Evolutionary conservation across 495 filamentous ascomycete genomes (phyloP).

Genomic region (Aspergillus taichungensis): DNA sequence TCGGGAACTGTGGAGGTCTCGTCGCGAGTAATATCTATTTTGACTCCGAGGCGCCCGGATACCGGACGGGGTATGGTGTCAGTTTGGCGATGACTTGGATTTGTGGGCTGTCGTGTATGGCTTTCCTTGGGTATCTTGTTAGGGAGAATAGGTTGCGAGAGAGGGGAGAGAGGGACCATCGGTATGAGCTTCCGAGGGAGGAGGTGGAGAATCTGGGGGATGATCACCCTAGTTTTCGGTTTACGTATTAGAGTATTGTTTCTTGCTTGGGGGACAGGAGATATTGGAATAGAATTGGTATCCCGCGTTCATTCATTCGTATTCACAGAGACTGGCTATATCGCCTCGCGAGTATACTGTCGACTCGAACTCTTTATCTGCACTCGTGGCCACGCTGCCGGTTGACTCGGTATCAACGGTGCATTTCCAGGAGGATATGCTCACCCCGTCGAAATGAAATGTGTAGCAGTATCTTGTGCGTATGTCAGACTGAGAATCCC

Average conservation of each 20-base stretch:
- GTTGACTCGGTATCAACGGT: not conserved
- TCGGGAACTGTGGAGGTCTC: slow-evolving; percentile 47
- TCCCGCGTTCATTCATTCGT: too few relatives aligned
- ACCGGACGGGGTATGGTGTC: slow-evolving; percentile 40
- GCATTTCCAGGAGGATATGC: slow-evolving; percentile 22
- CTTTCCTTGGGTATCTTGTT: slow-evolving; percentile 35
- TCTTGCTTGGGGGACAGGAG: not conserved
- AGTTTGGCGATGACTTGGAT: slow-evolving; percentile 43
- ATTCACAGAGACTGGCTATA: too few relatives aligned
- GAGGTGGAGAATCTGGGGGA: slow-evolving; percentile 50
- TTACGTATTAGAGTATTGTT: slow-evolving; percentile 28
- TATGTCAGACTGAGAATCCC: not conserved
- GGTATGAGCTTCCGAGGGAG: slow-evolving; percentile 32
- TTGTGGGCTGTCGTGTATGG: slow-evolving; percentile 30
- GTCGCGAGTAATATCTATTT: slow-evolving; percentile 48
- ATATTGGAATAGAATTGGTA: not conserved
- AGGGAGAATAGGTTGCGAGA: slow-evolving; percentile 49
- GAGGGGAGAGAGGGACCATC: slow-evolving; percentile 41
- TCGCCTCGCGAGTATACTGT: not conserved
- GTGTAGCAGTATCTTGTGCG: slow-evolving; percentile 10
- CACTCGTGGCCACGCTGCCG: not conserved
- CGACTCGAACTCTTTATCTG: not conserved
- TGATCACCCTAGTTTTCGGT: slow-evolving; percentile 49
- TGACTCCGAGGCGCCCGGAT: slow-evolving; percentile 37
- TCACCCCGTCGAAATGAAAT: slow-evolving; percentile 27